Conservation (phyloP, 257 asterid species). For the Marsdenia floribunda region DNA sequence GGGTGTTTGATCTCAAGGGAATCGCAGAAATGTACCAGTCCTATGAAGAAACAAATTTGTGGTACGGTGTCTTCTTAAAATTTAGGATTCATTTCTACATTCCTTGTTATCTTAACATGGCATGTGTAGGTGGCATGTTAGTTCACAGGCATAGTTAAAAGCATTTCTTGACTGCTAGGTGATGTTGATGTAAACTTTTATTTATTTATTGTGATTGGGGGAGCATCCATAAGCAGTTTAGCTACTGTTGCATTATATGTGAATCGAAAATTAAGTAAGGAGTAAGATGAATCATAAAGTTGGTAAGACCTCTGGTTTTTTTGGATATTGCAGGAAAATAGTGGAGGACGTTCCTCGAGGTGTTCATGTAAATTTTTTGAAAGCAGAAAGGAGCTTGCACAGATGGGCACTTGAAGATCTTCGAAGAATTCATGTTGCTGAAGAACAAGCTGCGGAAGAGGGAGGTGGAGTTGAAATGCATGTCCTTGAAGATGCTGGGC, state of each 20-base stretch:
- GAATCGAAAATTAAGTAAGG: background rate
- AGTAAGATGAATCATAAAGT: background rate
- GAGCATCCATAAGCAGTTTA: background rate
- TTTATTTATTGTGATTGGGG: background rate
- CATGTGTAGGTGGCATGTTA: background rate
- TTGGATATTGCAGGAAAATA: constrained; percentile 47
- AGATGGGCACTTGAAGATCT: constrained; percentile 97
- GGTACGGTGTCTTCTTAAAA: constrained; percentile 35
- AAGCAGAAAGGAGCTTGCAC: constrained; percentile 95
- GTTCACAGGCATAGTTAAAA: background rate
- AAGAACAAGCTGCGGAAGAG: constrained; percentile 88
- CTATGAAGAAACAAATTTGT: constrained; percentile 80
- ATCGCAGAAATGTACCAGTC: constrained; percentile 89
- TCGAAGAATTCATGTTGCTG: constrained; percentile 83
- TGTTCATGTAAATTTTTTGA: constrained; percentile 80
- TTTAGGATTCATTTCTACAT: background rate
- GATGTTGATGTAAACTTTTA: background rate
- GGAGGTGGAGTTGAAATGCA: constrained; percentile 99
- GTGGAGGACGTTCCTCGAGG: constrained; percentile 98
- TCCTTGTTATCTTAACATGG: background rate
- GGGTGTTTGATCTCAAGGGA: constrained; percentile 84
- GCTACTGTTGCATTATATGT: background rate
- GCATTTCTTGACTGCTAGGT: background rate
- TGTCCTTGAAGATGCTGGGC: constrained; percentile 97
- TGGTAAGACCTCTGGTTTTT: background rate